Conservation (phyloP, 108 stramenopile genomes). For the Cyclotella kingstonii region DNA sequence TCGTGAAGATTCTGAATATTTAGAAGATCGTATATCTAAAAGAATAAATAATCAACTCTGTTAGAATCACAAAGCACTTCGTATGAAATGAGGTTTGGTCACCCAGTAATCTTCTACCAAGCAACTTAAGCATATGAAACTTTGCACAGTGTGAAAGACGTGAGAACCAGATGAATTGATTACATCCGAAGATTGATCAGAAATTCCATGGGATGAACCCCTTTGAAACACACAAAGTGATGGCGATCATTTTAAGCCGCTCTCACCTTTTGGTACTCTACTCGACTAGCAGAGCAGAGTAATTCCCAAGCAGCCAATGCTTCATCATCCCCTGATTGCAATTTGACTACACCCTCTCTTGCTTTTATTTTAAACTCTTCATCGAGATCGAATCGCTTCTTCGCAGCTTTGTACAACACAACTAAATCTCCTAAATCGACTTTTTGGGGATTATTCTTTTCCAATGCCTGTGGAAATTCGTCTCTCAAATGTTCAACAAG, state of each 20-base stretch:
- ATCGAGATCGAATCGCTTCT: conserved; percentile 86
- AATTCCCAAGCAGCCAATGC: conserved; percentile 90
- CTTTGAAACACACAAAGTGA: too few species aligned
- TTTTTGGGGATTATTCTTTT: conserved; percentile 53
- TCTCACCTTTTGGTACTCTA: conserved; percentile 78
- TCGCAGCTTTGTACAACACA: conserved; percentile 95
- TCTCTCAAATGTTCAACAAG: conserved; percentile 95
- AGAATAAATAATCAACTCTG: neutral
- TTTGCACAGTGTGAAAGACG: too few species aligned
- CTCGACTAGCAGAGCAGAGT: conserved; percentile 76
- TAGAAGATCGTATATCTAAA: conserved; percentile 73
- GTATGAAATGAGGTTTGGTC: too few species aligned
- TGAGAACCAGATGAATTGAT: too few species aligned
- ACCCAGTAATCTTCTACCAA: too few species aligned
- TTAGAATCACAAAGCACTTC: too few species aligned
- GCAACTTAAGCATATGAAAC: too few species aligned
- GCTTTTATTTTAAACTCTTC: conserved; percentile 89
- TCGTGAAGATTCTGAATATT: conserved; percentile 72
- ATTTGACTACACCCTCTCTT: conserved; percentile 90
- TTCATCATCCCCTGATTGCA: conserved; percentile 92
- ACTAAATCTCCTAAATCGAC: conserved; percentile 92
- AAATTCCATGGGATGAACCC: too few species aligned
- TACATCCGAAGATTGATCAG: too few species aligned
- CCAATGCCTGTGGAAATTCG: conserved; percentile 89
- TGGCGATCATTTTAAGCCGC: too few species aligned